phyloP scores from a whole-genome alignment of 2,329 filamentous ascomycete genomes.

The Teratosphaeria nubilosa region DNA sequence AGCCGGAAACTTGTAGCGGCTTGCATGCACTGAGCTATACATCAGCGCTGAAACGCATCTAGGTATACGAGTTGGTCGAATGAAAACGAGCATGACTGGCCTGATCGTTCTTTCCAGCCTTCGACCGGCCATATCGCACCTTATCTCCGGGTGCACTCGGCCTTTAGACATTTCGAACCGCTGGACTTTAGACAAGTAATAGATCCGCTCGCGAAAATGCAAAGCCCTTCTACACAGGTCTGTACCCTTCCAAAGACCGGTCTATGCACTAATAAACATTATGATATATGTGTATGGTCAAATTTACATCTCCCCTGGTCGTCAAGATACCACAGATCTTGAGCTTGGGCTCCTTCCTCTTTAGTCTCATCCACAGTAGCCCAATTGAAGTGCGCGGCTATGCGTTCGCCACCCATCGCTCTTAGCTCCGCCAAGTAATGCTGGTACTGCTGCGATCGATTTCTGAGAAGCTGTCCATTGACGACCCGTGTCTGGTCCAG shows the following conservation, averaged over 20 bases:
- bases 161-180: too few relatives aligned
- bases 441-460: not conserved
- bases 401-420: not conserved
- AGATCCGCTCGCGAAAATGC: too few relatives aligned
- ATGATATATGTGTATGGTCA: not conserved
- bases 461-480: constrained; percentile 7
- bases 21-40: not conserved
- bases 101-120: not conserved
- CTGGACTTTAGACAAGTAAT: too few relatives aligned
- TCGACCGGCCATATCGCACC: not conserved
- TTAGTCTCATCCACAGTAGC: not conserved
- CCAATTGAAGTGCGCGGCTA: not conserved
- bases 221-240: too few relatives aligned
- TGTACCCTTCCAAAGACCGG: not conserved
- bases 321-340: not conserved
- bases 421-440: not conserved
- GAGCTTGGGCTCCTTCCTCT: not conserved
- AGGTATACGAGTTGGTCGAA: not conserved
- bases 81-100: not conserved
- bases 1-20: not conserved
- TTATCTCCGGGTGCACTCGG: not conserved
- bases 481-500: constrained; percentile 8
- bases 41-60: not conserved
- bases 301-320: not conserved
- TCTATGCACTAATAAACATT: not conserved